A percentile compares a stretch with the other conserved stretches of the same genome.
These are phyloP conservation scores for Penicillium sp. DNA, from an alignment of 2,329 filamentous ascomycete species.

Conservation along the genomic window DNA sequence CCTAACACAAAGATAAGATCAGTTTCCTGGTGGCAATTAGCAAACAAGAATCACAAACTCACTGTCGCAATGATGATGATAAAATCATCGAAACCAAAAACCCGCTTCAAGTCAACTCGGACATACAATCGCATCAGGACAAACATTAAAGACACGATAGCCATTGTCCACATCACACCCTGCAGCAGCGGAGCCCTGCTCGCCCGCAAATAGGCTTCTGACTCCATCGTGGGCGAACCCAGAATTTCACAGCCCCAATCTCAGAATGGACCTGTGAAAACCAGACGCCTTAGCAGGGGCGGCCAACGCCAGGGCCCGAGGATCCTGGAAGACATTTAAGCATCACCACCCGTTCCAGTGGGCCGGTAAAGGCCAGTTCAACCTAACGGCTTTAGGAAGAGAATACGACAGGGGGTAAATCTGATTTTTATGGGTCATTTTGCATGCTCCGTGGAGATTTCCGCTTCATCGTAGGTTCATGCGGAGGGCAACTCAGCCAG, in stretches of 20 bases:
- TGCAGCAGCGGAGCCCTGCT: slow-evolving; percentile 14
- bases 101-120: slow-evolving; percentile 13
- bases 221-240: slow-evolving; percentile 1
- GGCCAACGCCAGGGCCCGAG: neutral
- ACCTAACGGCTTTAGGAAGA: neutral
- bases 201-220: slow-evolving; percentile 3
- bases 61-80: slow-evolving; percentile 20
- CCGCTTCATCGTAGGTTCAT: neutral
- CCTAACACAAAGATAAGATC: neutral
- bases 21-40: neutral
- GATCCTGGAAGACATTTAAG: slow-evolving; percentile 1
- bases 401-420: slow-evolving; percentile 5
- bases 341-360: neutral
- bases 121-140: slow-evolving; percentile 23
- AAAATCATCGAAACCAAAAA: slow-evolving; percentile 24
- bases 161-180: slow-evolving; percentile 24
- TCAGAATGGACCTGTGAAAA: neutral
- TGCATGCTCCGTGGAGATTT: neutral
- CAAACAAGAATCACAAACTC: neutral
- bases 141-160: slow-evolving; percentile 14
- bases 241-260: neutral
- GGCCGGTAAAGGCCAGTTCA: neutral
- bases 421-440: neutral
- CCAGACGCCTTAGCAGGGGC: neutral
- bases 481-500: neutral